These are phyloP conservation scores for Hemerocallis citrina DNA, from an alignment of 106 monocot species.

Conservation along the genomic window DNA sequence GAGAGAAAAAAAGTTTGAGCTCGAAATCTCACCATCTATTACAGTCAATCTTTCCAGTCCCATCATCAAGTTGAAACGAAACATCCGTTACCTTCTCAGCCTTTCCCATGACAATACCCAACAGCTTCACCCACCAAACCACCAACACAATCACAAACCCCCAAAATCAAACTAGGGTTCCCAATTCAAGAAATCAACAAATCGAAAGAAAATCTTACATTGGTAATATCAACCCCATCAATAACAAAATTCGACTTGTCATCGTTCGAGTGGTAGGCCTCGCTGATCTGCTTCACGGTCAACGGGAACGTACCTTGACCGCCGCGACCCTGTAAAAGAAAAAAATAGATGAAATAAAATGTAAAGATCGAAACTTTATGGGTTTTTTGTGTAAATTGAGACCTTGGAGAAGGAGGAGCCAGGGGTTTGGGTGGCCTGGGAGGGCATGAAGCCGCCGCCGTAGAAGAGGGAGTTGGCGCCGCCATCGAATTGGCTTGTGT, in stretches of 20 bases:
- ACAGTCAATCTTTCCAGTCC: slow-evolving; percentile 77
- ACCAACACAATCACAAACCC: background rate
- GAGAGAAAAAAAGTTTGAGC: background rate
- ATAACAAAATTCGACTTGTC: slow-evolving; percentile 66
- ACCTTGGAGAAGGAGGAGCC: slow-evolving; percentile 62
- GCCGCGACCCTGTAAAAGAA: slow-evolving; percentile 35
- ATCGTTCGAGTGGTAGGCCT: slow-evolving; percentile 57
- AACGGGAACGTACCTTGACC: slow-evolving; percentile 47
- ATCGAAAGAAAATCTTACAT: slow-evolving; percentile 23
- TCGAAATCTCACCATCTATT: slow-evolving; percentile 59
- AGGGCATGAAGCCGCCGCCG: slow-evolving; percentile 73
- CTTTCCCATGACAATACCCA: slow-evolving; percentile 75
- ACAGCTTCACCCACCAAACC: slow-evolving; percentile 50
- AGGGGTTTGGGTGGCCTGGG: slow-evolving; percentile 65
- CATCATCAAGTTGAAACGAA: slow-evolving; percentile 78
- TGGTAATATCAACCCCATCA: slow-evolving; percentile 66
- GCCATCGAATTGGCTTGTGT: slow-evolving; percentile 35
- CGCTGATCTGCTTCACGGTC: slow-evolving; percentile 90
- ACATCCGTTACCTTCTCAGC: slow-evolving; percentile 72
- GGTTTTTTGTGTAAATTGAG: background rate
- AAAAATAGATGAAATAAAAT: background rate
- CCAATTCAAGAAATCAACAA: background rate
- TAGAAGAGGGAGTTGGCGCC: slow-evolving; percentile 54
- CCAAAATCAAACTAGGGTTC: background rate
- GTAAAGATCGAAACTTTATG: too few relatives aligned